Conservation (phyloP, 495 filamentous ascomycete species). For the Pseudomonodictys pantanalensis region DNA sequence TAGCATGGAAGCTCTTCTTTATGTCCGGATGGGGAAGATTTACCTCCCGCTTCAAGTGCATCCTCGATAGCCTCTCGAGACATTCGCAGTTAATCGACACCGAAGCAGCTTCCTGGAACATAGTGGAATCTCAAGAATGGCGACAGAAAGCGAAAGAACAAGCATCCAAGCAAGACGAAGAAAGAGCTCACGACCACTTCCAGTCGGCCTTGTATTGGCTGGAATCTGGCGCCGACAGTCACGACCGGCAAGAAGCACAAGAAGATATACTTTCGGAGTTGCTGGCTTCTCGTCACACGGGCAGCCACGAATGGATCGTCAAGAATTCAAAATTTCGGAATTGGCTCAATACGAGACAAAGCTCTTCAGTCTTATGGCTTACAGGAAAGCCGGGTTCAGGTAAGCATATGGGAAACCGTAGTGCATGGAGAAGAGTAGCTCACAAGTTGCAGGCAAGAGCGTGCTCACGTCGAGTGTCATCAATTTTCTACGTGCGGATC, state of each 20-base stretch:
- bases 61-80: slow-evolving; percentile 10
- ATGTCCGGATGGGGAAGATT: slow-evolving; percentile 11
- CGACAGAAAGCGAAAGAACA: background rate
- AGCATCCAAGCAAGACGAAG: background rate
- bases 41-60: slow-evolving; percentile 10
- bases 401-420: background rate
- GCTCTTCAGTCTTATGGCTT: slow-evolving; percentile 3
- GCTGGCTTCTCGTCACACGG: background rate
- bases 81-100: slow-evolving; percentile 9
- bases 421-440: background rate
- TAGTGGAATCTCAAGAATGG: slow-evolving; percentile 4
- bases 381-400: slow-evolving; percentile 24
- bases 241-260: background rate
- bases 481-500: slow-evolving; percentile 2
- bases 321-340: background rate
- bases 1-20: slow-evolving; percentile 21
- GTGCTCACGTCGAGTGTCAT: slow-evolving; percentile 2
- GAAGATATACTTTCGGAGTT: slow-evolving; percentile 1
- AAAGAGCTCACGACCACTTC: background rate
- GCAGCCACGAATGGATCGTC: slow-evolving; percentile 9
- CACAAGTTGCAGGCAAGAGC: slow-evolving; percentile 3
- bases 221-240: no score
- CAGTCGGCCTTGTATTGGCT: background rate
- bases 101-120: slow-evolving; percentile 3
- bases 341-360: background rate